Evolutionary conservation across 768 basidiomycete genomes (phyloP).

Genomic region (Serendipita sp.): DNA sequence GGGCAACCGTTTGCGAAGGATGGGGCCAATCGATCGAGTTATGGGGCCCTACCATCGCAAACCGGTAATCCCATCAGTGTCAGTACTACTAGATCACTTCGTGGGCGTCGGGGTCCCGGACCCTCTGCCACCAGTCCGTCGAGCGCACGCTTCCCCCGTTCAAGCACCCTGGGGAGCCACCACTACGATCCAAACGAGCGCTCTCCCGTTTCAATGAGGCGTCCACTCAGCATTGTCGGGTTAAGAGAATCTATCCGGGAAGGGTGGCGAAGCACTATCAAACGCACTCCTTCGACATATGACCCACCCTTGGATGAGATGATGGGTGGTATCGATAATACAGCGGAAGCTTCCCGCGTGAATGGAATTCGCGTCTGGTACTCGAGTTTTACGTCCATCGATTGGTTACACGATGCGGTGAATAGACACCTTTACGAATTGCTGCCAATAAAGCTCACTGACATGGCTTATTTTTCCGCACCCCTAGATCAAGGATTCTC

Average conservation of each 20-base stretch:
- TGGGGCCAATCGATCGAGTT: not conserved
- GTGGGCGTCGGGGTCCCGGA: not conserved
- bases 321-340: constrained; percentile 27
- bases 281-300: constrained; percentile 2
- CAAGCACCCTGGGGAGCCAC: not conserved
- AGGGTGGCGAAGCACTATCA: not conserved
- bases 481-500: constrained; percentile 78
- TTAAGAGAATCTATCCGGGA: not conserved
- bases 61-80: not conserved
- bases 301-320: constrained; percentile 15
- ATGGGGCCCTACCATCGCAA: not conserved
- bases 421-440: constrained; percentile 16
- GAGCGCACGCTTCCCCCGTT: not conserved
- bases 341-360: constrained; percentile 36
- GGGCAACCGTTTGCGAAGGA: not conserved
- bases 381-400: constrained; percentile 76
- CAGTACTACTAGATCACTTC: not conserved
- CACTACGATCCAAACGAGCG: not conserved
- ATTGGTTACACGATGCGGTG: constrained; percentile 86
- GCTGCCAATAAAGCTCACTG: constrained; percentile 8
- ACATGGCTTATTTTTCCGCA: no score
- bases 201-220: not conserved
- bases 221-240: not conserved
- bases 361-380: constrained; percentile 90
- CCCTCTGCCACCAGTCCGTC: not conserved